These are phyloP conservation scores for Puccinia triticina DNA, from an alignment of 1,284 basidiomycete genomes.

Conservation along the genomic window DNA sequence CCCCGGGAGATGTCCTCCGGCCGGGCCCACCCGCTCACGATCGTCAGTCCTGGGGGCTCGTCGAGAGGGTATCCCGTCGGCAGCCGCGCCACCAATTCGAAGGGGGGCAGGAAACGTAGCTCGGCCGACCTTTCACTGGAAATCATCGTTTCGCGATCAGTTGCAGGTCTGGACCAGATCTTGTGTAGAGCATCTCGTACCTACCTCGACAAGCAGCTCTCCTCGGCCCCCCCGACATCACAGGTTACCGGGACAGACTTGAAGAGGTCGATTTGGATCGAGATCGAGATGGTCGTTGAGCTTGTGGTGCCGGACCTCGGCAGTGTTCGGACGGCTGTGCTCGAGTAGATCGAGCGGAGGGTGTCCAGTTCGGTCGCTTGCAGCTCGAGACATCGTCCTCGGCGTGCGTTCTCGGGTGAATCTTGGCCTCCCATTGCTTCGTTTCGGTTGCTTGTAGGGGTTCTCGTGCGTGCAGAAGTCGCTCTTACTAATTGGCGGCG, in stretches of 20 bases:
- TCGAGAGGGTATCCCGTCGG: background rate
- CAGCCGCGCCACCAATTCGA: background rate
- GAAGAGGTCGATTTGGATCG: slow-evolving; percentile 21
- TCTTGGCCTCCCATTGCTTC: no score
- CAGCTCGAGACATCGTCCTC: background rate
- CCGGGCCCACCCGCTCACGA: background rate
- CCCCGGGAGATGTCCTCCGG: background rate
- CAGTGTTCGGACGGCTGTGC: background rate
- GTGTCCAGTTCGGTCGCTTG: background rate
- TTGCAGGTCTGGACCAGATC: background rate
- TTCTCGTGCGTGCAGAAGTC: no score
- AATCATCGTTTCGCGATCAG: background rate
- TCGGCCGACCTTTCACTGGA: background rate
- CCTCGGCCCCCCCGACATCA: background rate
- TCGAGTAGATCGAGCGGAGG: background rate
- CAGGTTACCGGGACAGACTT: background rate
- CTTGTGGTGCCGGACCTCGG: background rate
- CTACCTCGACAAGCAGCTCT: background rate
- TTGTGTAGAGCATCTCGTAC: no score
- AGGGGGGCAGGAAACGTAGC: slow-evolving; percentile 14
- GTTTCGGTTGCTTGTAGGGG: no score
- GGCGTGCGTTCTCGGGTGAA: background rate
- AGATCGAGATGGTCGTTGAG: background rate
- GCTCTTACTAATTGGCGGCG: no score
- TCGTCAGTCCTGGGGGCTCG: background rate